These are phyloP conservation scores for Fusarium pseudoanthophilum DNA, from an alignment of 2,329 filamentous ascomycete genomes.

Conservation along the genomic window DNA sequence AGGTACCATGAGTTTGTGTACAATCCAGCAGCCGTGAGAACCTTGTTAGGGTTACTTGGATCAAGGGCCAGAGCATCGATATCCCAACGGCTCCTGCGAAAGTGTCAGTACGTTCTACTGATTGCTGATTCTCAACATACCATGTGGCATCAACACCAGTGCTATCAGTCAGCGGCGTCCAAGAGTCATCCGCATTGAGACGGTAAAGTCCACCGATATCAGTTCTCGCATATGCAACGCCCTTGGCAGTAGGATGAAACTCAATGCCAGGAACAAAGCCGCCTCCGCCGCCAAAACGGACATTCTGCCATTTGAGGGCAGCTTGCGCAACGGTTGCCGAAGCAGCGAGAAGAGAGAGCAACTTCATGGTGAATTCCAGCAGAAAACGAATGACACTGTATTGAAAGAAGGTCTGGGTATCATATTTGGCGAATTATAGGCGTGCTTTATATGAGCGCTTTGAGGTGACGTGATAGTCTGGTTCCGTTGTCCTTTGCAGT, in stretches of 20 bases:
- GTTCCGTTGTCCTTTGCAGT: not conserved
- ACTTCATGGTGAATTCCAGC: slow-evolving; percentile 8
- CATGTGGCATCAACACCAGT: slow-evolving; percentile 23
- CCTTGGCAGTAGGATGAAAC: slow-evolving; percentile 34
- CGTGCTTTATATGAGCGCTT: not conserved
- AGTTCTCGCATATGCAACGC: slow-evolving; percentile 31
- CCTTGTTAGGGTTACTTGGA: slow-evolving; percentile 60
- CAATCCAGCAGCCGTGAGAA: slow-evolving; percentile 66
- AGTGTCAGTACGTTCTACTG: too few species aligned
- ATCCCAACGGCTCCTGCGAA: slow-evolving; percentile 63
- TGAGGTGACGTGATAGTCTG: not conserved
- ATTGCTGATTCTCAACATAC: not conserved
- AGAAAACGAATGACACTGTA: not conserved
- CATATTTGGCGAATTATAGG: not conserved
- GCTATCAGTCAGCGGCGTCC: slow-evolving; percentile 29
- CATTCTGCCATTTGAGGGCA: slow-evolving; percentile 33
- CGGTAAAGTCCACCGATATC: slow-evolving; percentile 36
- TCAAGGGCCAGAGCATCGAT: slow-evolving; percentile 67
- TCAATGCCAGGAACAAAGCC: slow-evolving; percentile 32
- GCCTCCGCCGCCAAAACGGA: slow-evolving; percentile 31
- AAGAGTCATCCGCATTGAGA: slow-evolving; percentile 34
- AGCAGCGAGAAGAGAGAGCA: slow-evolving; percentile 12
- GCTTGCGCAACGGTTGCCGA: slow-evolving; percentile 14
- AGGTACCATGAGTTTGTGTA: slow-evolving; percentile 65
- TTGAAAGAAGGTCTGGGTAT: fast-evolving